A percentile compares a stretch with the other conserved stretches of the same genome.
Conservation (phyloP, 176 grass and related monocot species). For the Oryza rufipogon region DNA sequence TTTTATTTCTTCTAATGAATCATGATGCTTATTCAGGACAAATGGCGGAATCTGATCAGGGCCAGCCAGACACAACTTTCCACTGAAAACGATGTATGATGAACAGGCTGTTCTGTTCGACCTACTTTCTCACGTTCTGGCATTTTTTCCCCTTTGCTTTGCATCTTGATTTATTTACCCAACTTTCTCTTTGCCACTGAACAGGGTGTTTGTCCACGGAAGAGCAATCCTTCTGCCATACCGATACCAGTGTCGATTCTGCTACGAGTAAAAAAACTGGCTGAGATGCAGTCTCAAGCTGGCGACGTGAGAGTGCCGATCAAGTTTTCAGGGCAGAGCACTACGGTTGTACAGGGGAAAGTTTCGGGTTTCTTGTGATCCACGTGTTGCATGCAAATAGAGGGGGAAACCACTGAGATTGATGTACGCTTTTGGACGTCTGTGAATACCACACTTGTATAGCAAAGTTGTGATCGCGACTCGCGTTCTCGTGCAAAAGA, state of each 20-base stretch:
- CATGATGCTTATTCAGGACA: constrained; percentile 65
- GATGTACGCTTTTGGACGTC: constrained; percentile 22
- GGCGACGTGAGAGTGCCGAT: constrained; percentile 36
- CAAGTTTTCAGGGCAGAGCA: constrained; percentile 46
- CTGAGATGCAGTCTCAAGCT: constrained; percentile 59
- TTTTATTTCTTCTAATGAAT: constrained; percentile 26
- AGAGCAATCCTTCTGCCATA: constrained; percentile 65
- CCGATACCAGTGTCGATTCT: constrained; percentile 82
- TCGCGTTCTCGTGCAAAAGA: constrained; percentile 1
- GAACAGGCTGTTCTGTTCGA: neutral
- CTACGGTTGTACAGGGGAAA: constrained; percentile 67
- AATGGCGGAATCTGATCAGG: constrained; percentile 96
- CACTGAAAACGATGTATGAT: constrained; percentile 58
- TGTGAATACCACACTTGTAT: constrained; percentile 13
- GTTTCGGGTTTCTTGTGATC: constrained; percentile 88
- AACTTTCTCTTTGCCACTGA: neutral
- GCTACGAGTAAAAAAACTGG: constrained; percentile 77
- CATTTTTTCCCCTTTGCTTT: neutral
- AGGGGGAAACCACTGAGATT: constrained; percentile 13
- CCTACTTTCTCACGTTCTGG: neutral
- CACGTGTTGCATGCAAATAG: constrained; percentile 26
- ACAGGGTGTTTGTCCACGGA: constrained; percentile 66
- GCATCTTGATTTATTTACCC: neutral
- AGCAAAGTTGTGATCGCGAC: constrained; percentile 6
- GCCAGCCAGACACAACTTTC: constrained; percentile 73